Evolutionary conservation across 2,329 filamentous ascomycete species (phyloP).

Genomic region (Thielaviopsis punctulata): DNA sequence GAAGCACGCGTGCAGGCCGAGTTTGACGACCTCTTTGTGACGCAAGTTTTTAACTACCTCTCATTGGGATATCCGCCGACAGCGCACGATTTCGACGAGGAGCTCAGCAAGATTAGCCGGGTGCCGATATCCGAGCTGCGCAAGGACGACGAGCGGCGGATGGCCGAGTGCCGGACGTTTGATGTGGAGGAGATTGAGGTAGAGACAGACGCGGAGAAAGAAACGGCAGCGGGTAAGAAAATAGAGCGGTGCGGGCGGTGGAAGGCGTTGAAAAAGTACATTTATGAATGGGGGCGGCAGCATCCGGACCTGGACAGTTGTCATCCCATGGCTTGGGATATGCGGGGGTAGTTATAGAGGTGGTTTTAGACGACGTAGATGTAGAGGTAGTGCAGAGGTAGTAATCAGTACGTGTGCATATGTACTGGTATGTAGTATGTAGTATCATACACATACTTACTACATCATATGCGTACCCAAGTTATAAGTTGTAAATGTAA

Average conservation of each 20-base stretch:
- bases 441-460: no score
- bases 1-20: constrained; percentile 42
- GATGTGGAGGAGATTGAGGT: constrained; percentile 27
- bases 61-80: constrained; percentile 81
- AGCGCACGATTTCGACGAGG: constrained; percentile 66
- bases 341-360: no score
- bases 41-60: constrained; percentile 93
- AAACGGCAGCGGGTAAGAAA: background rate
- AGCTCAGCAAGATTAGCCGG: constrained; percentile 65
- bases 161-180: constrained; percentile 58
- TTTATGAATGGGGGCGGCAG: constrained; percentile 78
- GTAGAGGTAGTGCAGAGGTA: no score
- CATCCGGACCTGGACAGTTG: constrained; percentile 52
- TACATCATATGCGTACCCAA: no score
- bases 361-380: no score
- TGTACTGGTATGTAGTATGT: no score
- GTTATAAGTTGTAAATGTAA: no score
- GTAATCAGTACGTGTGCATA: no score
- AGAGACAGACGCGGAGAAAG: no score
- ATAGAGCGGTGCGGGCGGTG: constrained; percentile 49
- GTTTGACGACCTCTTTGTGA: constrained; percentile 72
- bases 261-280: constrained; percentile 69
- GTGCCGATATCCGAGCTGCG: constrained; percentile 53
- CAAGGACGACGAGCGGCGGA: constrained; percentile 44
- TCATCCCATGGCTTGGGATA: constrained; percentile 48